Evolutionary conservation across 257 asterid genomes (phyloP).

Genomic region (Phtheirospermum japonicum): DNA sequence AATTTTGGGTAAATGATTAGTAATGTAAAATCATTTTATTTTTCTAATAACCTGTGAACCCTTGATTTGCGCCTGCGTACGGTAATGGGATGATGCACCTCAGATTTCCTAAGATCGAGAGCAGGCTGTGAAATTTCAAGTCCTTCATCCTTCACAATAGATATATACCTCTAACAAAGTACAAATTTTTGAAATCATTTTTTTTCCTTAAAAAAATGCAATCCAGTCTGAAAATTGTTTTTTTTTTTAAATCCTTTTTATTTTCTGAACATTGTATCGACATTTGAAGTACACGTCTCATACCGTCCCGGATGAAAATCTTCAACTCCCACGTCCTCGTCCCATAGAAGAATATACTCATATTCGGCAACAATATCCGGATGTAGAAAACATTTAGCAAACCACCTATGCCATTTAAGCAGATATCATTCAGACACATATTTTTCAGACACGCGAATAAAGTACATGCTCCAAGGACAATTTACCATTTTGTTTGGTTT

Average conservation of each 20-base stretch:
- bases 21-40: background rate
- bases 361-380: slow-evolving; percentile 84
- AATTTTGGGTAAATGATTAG: too few species aligned
- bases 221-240: too few species aligned
- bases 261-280: too few species aligned
- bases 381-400: slow-evolving; percentile 88
- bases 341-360: slow-evolving; percentile 87
- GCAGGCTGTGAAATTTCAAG: slow-evolving; percentile 97
- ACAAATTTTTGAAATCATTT: slow-evolving; percentile 10
- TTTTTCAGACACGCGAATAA: background rate
- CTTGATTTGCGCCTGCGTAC: slow-evolving; percentile 54
- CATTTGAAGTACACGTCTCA: slow-evolving; percentile 16
- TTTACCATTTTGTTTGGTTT: slow-evolving; percentile 86
- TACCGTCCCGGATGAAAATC: slow-evolving; percentile 79
- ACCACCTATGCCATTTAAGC: slow-evolving; percentile 64
- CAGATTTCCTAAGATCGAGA: slow-evolving; percentile 62
- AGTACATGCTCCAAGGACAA: background rate
- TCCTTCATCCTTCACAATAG: slow-evolving; percentile 77
- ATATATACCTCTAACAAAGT: slow-evolving; percentile 51
- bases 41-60: slow-evolving; percentile 68
- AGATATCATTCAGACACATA: background rate
- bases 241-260: too few species aligned
- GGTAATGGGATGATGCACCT: slow-evolving; percentile 81
- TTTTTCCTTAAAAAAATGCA: too few species aligned
- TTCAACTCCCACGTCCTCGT: slow-evolving; percentile 85